Percentiles rank a stretch among this genome's conserved stretches.
Conservation (phyloP, 176 grass and related monocot species). For the Triticum urartu region DNA sequence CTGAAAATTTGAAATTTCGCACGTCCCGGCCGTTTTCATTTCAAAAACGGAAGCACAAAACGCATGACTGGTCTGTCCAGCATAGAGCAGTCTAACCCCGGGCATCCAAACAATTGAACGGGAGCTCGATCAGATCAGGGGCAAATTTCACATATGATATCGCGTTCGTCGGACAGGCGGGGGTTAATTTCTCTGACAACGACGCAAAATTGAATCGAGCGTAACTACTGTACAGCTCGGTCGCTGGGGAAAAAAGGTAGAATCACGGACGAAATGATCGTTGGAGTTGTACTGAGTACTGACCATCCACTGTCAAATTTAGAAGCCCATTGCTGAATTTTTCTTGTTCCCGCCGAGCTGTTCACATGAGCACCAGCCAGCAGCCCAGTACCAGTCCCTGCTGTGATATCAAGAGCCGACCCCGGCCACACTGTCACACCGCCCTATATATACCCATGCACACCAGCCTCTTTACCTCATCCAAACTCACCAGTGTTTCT, state of each 20-base stretch:
- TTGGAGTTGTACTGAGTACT: constrained; percentile 13
- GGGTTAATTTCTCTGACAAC: neutral
- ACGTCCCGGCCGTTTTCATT: too few species aligned
- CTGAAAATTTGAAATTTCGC: neutral
- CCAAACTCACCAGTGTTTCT: constrained; percentile 8
- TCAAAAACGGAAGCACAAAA: neutral
- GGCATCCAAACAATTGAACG: neutral
- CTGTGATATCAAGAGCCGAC: constrained; percentile 6
- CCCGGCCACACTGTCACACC: neutral
- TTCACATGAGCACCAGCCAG: constrained; percentile 17
- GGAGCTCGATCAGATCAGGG: neutral
- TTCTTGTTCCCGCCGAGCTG: constrained; percentile 12
- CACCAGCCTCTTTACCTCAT: neutral
- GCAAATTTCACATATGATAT: neutral
- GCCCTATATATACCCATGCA: constrained; percentile 42
- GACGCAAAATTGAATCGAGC: neutral
- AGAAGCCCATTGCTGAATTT: neutral
- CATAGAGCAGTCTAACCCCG: neutral
- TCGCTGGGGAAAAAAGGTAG: neutral
- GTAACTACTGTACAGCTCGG: neutral
- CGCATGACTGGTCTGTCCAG: neutral
- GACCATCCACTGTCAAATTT: neutral
- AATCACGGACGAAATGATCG: constrained; percentile 26
- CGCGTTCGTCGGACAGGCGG: neutral
- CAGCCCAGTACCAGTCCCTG: constrained; percentile 18